These are phyloP conservation scores for Elsinoe fawcettii DNA, from an alignment of 2,329 filamentous ascomycete species.

Conservation along the genomic window DNA sequence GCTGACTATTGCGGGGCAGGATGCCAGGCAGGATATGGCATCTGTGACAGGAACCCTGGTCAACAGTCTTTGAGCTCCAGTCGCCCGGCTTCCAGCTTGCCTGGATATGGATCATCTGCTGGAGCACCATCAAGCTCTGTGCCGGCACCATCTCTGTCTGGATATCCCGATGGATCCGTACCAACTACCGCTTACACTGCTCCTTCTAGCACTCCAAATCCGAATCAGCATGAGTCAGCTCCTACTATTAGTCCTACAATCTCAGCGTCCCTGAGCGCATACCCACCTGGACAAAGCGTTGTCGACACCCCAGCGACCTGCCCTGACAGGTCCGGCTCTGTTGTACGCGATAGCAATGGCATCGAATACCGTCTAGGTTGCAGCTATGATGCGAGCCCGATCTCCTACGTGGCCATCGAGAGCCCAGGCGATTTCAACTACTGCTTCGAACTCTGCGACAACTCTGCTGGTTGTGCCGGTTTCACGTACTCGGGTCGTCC, in stretches of 20 bases:
- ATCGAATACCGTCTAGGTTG: conserved; percentile 8
- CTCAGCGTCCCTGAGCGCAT: background rate
- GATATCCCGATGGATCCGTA: background rate
- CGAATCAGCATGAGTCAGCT: conserved; percentile 1
- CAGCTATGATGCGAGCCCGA: background rate
- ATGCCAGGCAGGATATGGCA: conserved; percentile 16
- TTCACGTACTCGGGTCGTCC: conserved; percentile 8
- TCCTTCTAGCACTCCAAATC: background rate
- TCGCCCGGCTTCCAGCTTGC: background rate
- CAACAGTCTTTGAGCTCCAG: background rate
- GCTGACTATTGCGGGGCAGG: conserved; percentile 17
- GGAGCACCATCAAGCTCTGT: conserved; percentile 7
- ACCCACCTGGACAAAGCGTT: background rate
- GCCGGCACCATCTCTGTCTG: background rate
- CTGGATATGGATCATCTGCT: background rate
- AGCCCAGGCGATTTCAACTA: conserved; percentile 8
- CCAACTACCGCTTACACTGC: background rate
- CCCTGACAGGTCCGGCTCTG: background rate
- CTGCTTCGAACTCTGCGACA: conserved; percentile 13
- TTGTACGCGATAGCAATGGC: conserved; percentile 8
- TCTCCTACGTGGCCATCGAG: background rate
- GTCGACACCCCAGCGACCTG: background rate
- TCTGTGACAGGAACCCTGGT: background rate
- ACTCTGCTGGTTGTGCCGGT: conserved; percentile 2
- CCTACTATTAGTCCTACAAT: background rate